Conservation (phyloP, 2,329 filamentous ascomycete genomes). For the Aureobasidium sp. region DNA sequence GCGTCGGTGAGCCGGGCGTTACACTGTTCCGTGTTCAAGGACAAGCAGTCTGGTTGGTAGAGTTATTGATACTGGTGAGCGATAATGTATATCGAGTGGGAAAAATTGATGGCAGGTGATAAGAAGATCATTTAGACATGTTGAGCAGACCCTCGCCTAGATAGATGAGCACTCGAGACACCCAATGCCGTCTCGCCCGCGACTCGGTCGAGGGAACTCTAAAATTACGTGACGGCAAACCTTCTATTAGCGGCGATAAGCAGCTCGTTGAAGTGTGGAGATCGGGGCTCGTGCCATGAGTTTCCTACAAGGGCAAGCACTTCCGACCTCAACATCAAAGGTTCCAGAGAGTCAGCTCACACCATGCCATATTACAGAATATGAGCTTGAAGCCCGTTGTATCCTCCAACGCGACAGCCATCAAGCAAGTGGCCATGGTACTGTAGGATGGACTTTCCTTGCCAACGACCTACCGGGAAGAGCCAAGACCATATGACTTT, state of each 20-base stretch:
- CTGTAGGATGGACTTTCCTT: neutral
- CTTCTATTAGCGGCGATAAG: conserved; percentile 13
- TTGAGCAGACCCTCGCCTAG: conserved; percentile 1
- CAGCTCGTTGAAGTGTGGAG: neutral
- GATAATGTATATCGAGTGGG: neutral
- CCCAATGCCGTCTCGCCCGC: conserved; percentile 1
- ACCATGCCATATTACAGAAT: neutral
- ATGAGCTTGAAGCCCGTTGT: neutral
- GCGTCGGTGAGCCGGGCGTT: neutral
- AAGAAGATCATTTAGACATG: neutral
- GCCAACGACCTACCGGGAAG: neutral
- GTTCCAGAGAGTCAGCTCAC: neutral
- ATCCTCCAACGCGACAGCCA: neutral
- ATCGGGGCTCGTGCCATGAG: neutral
- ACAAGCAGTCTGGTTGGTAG: neutral
- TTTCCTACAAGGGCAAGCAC: conserved; percentile 7
- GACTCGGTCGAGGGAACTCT: conserved; percentile 7
- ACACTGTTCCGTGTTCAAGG: neutral
- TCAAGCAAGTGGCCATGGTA: neutral
- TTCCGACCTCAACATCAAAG: neutral
- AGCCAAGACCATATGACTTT: no score
- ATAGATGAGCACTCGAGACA: conserved; percentile 3
- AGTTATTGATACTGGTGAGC: neutral
- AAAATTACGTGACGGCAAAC: conserved; percentile 15
- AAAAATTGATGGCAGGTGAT: neutral